Evolutionary conservation across 23 red algal species (phyloP), one percentile per base, ranked within the genome.

Genomic region (Agarophyton chilense): DNA sequence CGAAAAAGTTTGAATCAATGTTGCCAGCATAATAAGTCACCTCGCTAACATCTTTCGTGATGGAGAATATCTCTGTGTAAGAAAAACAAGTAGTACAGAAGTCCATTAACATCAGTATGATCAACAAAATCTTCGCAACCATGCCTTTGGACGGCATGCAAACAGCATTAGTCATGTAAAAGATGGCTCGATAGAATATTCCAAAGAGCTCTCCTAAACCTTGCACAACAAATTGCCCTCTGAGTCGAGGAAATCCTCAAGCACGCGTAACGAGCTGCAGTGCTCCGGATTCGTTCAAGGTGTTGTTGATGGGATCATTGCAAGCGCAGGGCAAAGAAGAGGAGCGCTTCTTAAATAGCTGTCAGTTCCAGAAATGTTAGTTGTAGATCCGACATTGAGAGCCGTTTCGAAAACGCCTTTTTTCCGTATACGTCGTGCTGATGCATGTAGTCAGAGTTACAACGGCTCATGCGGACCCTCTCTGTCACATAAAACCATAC

Each of bases 51-150:
- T 89, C 84, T 21, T 65, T 89, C 3, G 40, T 42, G 14, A 89
- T 78, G 1, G 84, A 44, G 28, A 89, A 89, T 32, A 89, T 71
- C 29, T 89, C 84, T 2, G 84, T 89, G 71, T 73, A 89, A 10
- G 72, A 87, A 25, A 71, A 16, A 82, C 68, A 47, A 21, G 14
- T 0, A 2, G 68, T 49, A n/a, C 33, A 46, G 4, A 45, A 47
- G 41, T 17, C 16, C 12, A 74, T 31, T 0, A 47, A 49, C 2
- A 47, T 39, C 2, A 49, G 6, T 10, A 26, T 3, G 1, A 43
- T 0, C 68, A 12, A 49, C 0, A 49, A 4, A 39, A 1, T 74
- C 16, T 46, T 47, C 21, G 22, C 18, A 1, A 19, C 21, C 4
- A 46, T 28, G 68, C 40, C 25, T 46, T 34, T 21, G 41, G 1